These are phyloP conservation scores for Coleophoma crateriformis DNA, from an alignment of 2,329 filamentous ascomycete species.

Conservation along the genomic window DNA sequence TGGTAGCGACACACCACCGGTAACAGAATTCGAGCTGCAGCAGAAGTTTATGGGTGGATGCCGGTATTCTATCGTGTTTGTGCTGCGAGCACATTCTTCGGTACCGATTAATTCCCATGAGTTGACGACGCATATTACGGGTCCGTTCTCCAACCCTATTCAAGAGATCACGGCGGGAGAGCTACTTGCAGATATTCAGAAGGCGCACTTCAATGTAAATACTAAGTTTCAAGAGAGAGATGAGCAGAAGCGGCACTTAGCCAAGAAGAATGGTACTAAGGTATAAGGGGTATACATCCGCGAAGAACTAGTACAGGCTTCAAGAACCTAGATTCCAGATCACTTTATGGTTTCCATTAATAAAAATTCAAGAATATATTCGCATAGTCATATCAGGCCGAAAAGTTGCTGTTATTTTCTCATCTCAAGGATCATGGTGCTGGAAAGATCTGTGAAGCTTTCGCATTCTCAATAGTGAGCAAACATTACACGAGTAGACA, in stretches of 20 bases:
- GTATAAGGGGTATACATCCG: too few species aligned
- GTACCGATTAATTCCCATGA: conserved; percentile 15
- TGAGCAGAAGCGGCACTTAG: conserved; percentile 13
- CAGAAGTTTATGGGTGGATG: conserved; percentile 2
- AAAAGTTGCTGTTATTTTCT: too few species aligned
- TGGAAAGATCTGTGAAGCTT: too few species aligned
- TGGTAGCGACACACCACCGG: not conserved
- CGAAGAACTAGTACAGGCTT: too few species aligned
- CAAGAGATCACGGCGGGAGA: conserved; percentile 11
- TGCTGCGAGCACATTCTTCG: conserved; percentile 18
- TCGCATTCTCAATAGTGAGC: too few species aligned
- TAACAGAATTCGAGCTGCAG: not conserved
- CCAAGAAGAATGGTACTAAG: conserved; percentile 10
- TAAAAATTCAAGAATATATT: too few species aligned
- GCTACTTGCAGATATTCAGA: conserved; percentile 12
- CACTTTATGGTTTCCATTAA: too few species aligned
- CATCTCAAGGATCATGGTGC: too few species aligned
- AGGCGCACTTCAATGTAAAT: conserved; percentile 20
- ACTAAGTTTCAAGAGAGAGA: conserved; percentile 11
- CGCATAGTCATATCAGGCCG: too few species aligned
- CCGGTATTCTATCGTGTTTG: conserved; percentile 21
- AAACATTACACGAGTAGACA: too few species aligned
- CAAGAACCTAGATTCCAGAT: too few species aligned
- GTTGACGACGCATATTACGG: conserved; percentile 18
- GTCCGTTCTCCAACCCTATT: conserved; percentile 10